Base-by-base conservation (phyloP, 163 green algal species). In the Chlamydomonas reinhardtii region DNA sequence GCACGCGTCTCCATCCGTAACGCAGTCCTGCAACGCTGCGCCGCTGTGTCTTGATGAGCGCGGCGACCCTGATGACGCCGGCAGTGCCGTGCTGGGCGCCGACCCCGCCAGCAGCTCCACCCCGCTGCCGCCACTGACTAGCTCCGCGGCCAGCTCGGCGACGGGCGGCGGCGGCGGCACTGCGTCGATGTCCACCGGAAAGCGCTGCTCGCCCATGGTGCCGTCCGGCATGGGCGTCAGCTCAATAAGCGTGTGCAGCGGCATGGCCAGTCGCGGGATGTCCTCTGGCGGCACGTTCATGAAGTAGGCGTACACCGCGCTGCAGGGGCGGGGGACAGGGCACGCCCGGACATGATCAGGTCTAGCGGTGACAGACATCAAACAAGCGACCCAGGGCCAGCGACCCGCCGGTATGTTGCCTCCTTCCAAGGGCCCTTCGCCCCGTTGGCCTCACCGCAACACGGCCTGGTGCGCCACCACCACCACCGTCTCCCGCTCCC, bases 391-490 rank as follows among this genome's bases (percentile, higher is more conserved):
- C 8, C 8, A 8, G 5, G 39, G 39, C 39, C 39, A 48, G 39
- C 39, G 8, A 5, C 8, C 39, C 5, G 39, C 39, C 39, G 39
- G 39, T 48, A 48, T 14, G 39, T 8, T 48, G 5, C 8, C 39
- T 14, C 39, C 39, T 48, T n/a, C n/a, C n/a, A n/a, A n/a, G n/a
- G n/a, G n/a, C n/a, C n/a, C n/a, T n/a, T n/a, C n/a, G n/a, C n/a
- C 12, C 2, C 48, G 11, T 19, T 20, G 12, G 11, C 48, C 48
- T 56, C 48, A 56, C 48, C 48, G 48, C 9, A 56, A 19, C 48
- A 56, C 48, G 9, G 48, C 96, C 89, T 99, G 97, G 91, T 99
- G 97, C 8, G 91, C 93, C 43, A 99, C 94, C 43, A 99, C 94
- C 66, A 92, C 93, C 66, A 98, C 92, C 73, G 91, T 95, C 89